These are phyloP conservation scores for Tuber microsphaerosporum DNA, from an alignment of 495 filamentous ascomycete species.

Conservation along the genomic window DNA sequence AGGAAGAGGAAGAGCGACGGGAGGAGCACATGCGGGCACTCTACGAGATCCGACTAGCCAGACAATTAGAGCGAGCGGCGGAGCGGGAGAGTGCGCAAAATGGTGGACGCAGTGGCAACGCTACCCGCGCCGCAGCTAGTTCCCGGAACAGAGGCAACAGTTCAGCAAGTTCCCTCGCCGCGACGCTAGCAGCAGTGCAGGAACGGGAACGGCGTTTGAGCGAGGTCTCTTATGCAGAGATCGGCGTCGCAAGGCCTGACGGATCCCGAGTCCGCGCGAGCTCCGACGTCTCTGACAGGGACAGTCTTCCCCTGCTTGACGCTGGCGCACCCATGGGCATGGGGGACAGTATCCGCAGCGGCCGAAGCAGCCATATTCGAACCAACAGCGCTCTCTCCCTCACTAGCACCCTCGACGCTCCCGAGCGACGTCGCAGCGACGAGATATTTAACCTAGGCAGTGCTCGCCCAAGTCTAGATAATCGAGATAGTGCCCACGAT, in stretches of 20 bases:
- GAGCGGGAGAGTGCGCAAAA: slow-evolving; percentile 69
- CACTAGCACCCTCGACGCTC: slow-evolving; percentile 5
- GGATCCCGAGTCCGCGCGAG: slow-evolving; percentile 74
- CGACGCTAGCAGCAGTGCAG: slow-evolving; percentile 30
- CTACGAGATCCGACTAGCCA: slow-evolving; percentile 77
- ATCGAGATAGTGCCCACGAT: slow-evolving; percentile 14
- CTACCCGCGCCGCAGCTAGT: slow-evolving; percentile 44
- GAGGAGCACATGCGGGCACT: slow-evolving; percentile 88
- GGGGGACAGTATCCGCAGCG: slow-evolving; percentile 22
- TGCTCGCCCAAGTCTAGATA: slow-evolving; percentile 16
- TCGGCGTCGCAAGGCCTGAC: slow-evolving; percentile 82
- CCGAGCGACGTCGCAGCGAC: slow-evolving; percentile 22
- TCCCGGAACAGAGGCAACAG: slow-evolving; percentile 18
- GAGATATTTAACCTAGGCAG: slow-evolving; percentile 31
- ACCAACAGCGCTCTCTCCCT: slow-evolving; percentile 6
- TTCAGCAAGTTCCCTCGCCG: slow-evolving; percentile 22
- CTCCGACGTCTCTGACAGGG: slow-evolving; percentile 32
- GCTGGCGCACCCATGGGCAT: slow-evolving; percentile 36
- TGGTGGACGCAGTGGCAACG: slow-evolving; percentile 55
- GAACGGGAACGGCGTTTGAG: slow-evolving; percentile 69
- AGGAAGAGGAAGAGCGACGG: slow-evolving; percentile 71
- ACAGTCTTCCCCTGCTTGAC: slow-evolving; percentile 31
- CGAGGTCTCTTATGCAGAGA: slow-evolving; percentile 74
- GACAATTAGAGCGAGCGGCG: slow-evolving; percentile 62
- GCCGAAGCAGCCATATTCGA: slow-evolving; percentile 11